A percentile compares a stretch with the other conserved stretches of the same genome.
These are phyloP conservation scores for Alternaria ethzedia DNA, from an alignment of 2,329 filamentous ascomycete genomes.

Conservation along the genomic window DNA sequence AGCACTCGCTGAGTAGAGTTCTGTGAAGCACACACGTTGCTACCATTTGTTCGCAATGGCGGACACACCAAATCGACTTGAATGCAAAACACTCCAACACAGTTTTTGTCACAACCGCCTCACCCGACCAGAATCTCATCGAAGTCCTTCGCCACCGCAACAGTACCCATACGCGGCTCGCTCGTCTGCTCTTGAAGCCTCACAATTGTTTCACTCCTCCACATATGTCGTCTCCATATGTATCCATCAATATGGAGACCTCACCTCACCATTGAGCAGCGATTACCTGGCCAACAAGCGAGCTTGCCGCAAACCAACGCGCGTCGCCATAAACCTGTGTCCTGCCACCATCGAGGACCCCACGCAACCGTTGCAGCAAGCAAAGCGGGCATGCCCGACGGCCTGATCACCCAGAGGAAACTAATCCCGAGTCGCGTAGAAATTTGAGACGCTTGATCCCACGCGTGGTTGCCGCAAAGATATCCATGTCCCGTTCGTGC, in stretches of 20 bases:
- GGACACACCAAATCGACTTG: background rate
- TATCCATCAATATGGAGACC: background rate
- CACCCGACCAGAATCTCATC: background rate
- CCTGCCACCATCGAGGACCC: background rate
- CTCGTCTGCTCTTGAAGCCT: background rate
- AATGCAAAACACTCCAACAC: background rate
- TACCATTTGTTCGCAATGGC: background rate
- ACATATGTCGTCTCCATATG: background rate
- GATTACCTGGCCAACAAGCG: background rate
- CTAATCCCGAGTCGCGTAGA: background rate
- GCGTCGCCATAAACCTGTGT: background rate
- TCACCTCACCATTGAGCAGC: background rate
- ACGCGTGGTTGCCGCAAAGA: background rate
- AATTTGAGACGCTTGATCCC: background rate
- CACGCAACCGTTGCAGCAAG: background rate
- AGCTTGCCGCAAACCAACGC: background rate
- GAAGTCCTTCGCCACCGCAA: background rate
- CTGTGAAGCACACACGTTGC: background rate
- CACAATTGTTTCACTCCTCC: background rate
- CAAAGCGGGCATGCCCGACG: background rate
- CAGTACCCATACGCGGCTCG: background rate
- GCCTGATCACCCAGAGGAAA: background rate
- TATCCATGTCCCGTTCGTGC: conserved; percentile 1
- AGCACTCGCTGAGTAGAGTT: background rate
- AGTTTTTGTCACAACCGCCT: background rate